A percentile compares a stretch with the other conserved stretches of the same genome.
phyloP scores from a whole-genome alignment of 1,284 basidiomycete genomes.

The Exsudoporus floridanus region DNA sequence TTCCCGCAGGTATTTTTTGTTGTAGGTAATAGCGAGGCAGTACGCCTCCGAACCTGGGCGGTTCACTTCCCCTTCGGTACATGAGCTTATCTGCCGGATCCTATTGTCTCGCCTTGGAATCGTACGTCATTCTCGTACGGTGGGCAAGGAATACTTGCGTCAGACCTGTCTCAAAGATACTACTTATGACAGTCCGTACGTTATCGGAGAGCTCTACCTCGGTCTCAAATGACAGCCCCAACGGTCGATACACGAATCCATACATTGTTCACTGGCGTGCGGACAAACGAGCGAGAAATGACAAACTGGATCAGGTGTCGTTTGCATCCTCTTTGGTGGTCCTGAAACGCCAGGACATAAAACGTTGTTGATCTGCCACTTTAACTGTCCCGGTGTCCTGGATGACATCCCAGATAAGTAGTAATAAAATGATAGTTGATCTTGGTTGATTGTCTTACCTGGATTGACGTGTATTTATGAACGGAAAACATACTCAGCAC shows the following conservation, averaged over 20 bases:
- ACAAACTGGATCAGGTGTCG: not conserved
- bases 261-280: not conserved
- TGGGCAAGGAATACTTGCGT: not conserved
- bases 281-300: not conserved
- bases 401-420: slow-evolving; percentile 5
- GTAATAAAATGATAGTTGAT: slow-evolving; percentile 3
- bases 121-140: slow-evolving; percentile 2
- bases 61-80: slow-evolving; percentile 12
- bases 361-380: slow-evolving; percentile 6
- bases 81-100: slow-evolving; percentile 14
- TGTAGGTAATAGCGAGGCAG: slow-evolving; percentile 18
- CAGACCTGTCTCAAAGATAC: not conserved
- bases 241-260: not conserved
- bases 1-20: slow-evolving; percentile 7
- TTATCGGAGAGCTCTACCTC: not conserved
- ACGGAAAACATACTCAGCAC: not conserved
- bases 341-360: slow-evolving; percentile 15
- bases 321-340: slow-evolving; percentile 4
- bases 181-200: not conserved
- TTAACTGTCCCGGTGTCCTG: not conserved
- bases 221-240: not conserved
- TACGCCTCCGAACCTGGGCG: slow-evolving; percentile 14
- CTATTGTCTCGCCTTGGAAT: not conserved
- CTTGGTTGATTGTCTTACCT: not conserved
- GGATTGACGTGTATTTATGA: not conserved